Percentiles rank a stretch among this genome's conserved stretches.
These are phyloP conservation scores for Euphorbia peplus DNA, from an alignment of 345 rosid genomes.

Conservation along the genomic window DNA sequence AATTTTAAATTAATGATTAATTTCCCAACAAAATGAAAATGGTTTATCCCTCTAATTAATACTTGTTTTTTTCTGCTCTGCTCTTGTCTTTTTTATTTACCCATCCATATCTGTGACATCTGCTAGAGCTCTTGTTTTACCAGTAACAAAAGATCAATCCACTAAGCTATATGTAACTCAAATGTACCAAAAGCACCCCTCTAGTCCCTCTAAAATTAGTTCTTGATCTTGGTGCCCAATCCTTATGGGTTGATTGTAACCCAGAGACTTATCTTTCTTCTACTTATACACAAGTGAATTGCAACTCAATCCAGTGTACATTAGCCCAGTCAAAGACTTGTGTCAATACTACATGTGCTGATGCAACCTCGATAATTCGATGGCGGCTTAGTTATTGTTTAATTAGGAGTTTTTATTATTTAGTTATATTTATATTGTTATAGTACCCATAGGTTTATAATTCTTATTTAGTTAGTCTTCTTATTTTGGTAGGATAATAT, in stretches of 20 bases:
- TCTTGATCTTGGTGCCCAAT: constrained; percentile 59
- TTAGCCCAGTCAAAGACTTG: constrained; percentile 25
- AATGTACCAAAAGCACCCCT: constrained; percentile 58
- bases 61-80: too few species aligned
- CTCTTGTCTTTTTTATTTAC: not conserved
- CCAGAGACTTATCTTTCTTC: constrained; percentile 43
- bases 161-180: constrained; percentile 52
- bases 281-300: constrained; percentile 43
- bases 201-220: constrained; percentile 39
- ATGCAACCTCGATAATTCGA: too few species aligned
- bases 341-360: constrained; percentile 12
- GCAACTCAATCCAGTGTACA: constrained; percentile 50
- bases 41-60: too few species aligned
- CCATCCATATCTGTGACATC: not conserved
- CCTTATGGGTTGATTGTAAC: constrained; percentile 58
- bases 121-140: constrained; percentile 30
- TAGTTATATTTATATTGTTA: too few species aligned
- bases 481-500: too few species aligned
- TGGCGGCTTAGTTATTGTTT: too few species aligned
- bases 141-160: constrained; percentile 49
- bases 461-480: too few species aligned
- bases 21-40: too few species aligned
- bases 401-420: too few species aligned
- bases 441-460: too few species aligned
- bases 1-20: too few species aligned